Evolutionary conservation across 2,329 filamentous ascomycete species (phyloP), one percentile per base, ranked within the genome.

Genomic region (Clonostachys rhizophaga): DNA sequence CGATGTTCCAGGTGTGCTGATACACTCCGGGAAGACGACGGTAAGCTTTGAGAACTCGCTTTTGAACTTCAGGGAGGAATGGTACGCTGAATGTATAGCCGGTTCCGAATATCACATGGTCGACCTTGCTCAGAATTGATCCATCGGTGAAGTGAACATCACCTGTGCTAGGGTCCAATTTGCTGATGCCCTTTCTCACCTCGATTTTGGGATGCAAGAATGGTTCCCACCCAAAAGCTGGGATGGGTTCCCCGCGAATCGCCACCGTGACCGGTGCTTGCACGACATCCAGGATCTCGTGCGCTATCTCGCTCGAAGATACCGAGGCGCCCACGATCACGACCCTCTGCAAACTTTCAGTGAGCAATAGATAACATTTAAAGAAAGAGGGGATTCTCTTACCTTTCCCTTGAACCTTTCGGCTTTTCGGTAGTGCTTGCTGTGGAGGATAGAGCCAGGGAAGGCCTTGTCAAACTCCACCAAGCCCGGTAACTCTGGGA

Each of bases 281-380:
- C 0, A 72, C 73, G 1, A 68, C 62, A 12, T 67, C 64, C 12
- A 73, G 61, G 3, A 83, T 64, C 46, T 79, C 75, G 48, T 75
- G 71, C 2, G 76, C 71, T 12, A 83, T 83, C 54, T 87, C 83
- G 30, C 79, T 75, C 0, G 77, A 82, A 0, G 82, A 86, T 4
- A 86, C 81, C 1, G 79, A 83, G 2, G 79, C 82, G 4, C 83
- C 83, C 2, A 87, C 78, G 0, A 83, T 72, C 1, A 86, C 66
- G 0, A 86, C 76, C 49, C 66, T 71, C 77, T 83, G 35, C 2
- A 48, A 18, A 14, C 34, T 40, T 17, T 34, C 46, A 42, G 42
- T 47, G 30, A 49, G 49, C 34, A 18, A 11, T 18, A 3, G 14
- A 34, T 9, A 12, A 30, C 16, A 35, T n/a, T n/a, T n/a, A 18